These are phyloP conservation scores for Hypsizygus ulmarius DNA, from an alignment of 1,284 basidiomycete species.

Conservation along the genomic window DNA sequence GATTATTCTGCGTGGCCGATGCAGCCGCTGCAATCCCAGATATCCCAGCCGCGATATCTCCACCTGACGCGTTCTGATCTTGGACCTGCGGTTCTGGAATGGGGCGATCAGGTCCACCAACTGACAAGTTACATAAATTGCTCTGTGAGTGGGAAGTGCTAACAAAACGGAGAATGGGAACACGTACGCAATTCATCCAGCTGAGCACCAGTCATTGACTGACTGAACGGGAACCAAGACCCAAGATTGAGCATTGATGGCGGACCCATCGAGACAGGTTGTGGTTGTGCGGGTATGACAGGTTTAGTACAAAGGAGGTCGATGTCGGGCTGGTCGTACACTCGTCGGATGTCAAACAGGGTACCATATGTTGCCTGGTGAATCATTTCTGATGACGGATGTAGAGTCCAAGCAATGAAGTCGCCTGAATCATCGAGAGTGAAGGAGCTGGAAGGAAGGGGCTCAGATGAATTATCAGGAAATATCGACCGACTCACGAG, in stretches of 20 bases:
- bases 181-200: conserved; percentile 57
- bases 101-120: conserved; percentile 64
- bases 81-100: conserved; percentile 26
- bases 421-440: conserved; percentile 58
- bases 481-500: conserved; percentile 35
- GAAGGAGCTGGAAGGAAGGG: conserved; percentile 35
- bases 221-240: conserved; percentile 49
- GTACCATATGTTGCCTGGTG: conserved; percentile 50
- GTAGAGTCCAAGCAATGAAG: conserved; percentile 45
- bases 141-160: conserved; percentile 1
- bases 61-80: conserved; percentile 13
- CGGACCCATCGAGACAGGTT: conserved; percentile 57
- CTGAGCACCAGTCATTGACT: conserved; percentile 52
- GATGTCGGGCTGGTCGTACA: conserved; percentile 47
- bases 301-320: conserved; percentile 44
- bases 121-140: conserved; percentile 31
- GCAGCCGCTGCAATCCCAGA: conserved; percentile 33
- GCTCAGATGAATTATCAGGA: not conserved
- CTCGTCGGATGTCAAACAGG: conserved; percentile 54
- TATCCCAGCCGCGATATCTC: conserved; percentile 19
- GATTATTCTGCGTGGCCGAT: conserved; percentile 36
- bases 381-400: conserved; percentile 33
- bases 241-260: conserved; percentile 44
- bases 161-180: conserved; percentile 1
- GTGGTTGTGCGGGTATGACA: conserved; percentile 51